These are phyloP conservation scores for Sonneratia alba DNA, from an alignment of 345 rosid genomes.

Conservation along the genomic window DNA sequence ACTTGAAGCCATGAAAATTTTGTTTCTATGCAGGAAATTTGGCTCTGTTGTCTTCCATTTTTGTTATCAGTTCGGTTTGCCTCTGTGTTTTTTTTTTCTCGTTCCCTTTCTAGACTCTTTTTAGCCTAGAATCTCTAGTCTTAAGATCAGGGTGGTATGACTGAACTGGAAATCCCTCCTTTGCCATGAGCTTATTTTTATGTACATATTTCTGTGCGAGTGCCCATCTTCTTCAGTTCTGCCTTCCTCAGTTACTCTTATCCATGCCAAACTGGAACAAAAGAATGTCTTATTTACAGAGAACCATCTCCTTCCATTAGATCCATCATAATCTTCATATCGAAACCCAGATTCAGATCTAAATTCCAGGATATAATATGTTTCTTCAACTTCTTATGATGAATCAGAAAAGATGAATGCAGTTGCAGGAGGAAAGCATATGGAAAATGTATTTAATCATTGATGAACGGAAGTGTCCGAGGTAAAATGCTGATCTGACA, in stretches of 20 bases:
- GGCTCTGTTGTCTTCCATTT: not conserved
- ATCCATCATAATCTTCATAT: no score
- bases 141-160: no score
- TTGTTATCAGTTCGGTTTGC: not conserved
- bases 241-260: not conserved
- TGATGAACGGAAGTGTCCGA: not conserved
- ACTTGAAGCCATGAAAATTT: not conserved
- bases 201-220: slow-evolving; percentile 1
- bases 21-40: not conserved
- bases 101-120: no score
- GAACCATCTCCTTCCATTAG: not conserved
- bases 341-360: not conserved
- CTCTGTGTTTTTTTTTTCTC: no score
- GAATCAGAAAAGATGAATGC: not conserved
- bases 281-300: not conserved
- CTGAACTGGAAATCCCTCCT: no score
- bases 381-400: no score
- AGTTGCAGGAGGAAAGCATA: not conserved
- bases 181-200: not conserved
- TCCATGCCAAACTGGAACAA: not conserved
- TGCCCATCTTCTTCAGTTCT: not conserved
- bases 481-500: not conserved
- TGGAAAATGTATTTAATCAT: not conserved
- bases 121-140: no score
- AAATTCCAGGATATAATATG: not conserved